Evolutionary conservation across 179 eudicot genomes (phyloP).

Genomic region (Beta lomatogona): DNA sequence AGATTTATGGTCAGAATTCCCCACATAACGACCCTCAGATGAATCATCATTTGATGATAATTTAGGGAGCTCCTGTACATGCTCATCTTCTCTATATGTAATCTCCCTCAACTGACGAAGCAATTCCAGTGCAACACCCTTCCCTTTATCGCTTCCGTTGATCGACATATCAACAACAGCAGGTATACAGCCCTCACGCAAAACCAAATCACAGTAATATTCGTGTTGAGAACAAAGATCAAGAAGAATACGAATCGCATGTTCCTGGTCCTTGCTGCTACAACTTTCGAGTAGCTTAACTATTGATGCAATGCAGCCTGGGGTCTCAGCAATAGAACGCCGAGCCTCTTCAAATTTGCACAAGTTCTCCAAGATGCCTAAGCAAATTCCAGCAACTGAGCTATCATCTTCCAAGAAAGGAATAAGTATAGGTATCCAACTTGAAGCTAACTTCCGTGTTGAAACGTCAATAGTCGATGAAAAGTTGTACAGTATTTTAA

Average conservation of each 20-base stretch:
- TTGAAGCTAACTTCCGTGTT: constrained; percentile 37
- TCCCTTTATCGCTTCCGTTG: constrained; percentile 68
- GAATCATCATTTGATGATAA: constrained; percentile 21
- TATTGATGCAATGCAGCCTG: constrained; percentile 66
- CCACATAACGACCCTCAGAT: constrained; percentile 6
- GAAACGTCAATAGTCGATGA: constrained; percentile 38
- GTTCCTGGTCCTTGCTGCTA: constrained; percentile 58
- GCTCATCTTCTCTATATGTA: constrained; percentile 24
- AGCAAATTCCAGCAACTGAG: constrained; percentile 44
- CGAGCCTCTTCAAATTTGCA: constrained; percentile 43
- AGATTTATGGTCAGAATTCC: constrained; percentile 26
- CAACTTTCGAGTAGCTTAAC: constrained; percentile 57
- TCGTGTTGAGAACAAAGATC: constrained; percentile 54
- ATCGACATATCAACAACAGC: constrained; percentile 38
- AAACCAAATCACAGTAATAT: constrained; percentile 55
- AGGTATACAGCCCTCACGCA: constrained; percentile 75
- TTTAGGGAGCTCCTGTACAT: constrained; percentile 25
- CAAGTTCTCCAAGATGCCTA: constrained; percentile 54
- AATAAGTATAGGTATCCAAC: constrained; percentile 28
- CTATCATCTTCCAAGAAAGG: constrained; percentile 55
- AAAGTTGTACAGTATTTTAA: constrained; percentile 56
- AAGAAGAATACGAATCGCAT: constrained; percentile 59
- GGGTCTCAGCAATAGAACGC: constrained; percentile 50
- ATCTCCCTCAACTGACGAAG: constrained; percentile 52
- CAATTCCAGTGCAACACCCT: constrained; percentile 58